A percentile compares a stretch with the other conserved stretches of the same genome.
These are phyloP conservation scores for Calcarisporium arbuscula DNA, from an alignment of 2,329 filamentous ascomycete species.

Conservation along the genomic window DNA sequence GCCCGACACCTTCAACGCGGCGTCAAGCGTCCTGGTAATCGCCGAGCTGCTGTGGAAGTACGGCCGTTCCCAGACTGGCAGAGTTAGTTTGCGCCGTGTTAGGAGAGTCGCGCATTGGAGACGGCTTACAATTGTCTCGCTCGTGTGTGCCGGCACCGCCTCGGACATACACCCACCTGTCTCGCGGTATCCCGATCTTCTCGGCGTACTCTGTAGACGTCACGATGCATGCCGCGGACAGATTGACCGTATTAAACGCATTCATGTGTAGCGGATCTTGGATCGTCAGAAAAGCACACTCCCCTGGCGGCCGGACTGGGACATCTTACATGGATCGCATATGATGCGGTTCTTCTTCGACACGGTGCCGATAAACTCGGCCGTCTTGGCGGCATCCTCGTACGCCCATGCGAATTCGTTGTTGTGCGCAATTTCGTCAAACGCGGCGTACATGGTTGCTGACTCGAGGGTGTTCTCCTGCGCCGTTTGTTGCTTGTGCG, in stretches of 20 bases:
- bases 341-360: constrained; percentile 59
- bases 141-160: constrained; percentile 59
- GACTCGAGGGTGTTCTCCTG: constrained; percentile 53
- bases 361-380: constrained; percentile 47
- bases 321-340: constrained; percentile 54
- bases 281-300: not conserved
- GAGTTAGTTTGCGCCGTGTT: not conserved
- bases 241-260: constrained; percentile 63
- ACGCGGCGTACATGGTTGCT: constrained; percentile 52
- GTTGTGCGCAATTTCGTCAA: constrained; percentile 47
- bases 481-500: constrained; percentile 46
- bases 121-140: constrained; percentile 40
- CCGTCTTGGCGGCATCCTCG: constrained; percentile 36
- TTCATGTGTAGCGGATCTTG: constrained; percentile 64
- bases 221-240: constrained; percentile 54
- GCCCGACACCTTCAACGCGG: constrained; percentile 40
- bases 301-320: no score
- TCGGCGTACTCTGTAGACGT: constrained; percentile 50
- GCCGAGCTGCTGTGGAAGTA: constrained; percentile 52
- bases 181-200: constrained; percentile 45
- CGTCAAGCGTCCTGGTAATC: constrained; percentile 51
- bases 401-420: constrained; percentile 54
- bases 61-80: constrained; percentile 53
- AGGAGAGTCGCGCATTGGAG: not conserved
- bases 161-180: constrained; percentile 57